These are phyloP conservation scores for Yamadazyma nakazawae DNA, from an alignment of 805 yeast species.

Conservation along the genomic window DNA sequence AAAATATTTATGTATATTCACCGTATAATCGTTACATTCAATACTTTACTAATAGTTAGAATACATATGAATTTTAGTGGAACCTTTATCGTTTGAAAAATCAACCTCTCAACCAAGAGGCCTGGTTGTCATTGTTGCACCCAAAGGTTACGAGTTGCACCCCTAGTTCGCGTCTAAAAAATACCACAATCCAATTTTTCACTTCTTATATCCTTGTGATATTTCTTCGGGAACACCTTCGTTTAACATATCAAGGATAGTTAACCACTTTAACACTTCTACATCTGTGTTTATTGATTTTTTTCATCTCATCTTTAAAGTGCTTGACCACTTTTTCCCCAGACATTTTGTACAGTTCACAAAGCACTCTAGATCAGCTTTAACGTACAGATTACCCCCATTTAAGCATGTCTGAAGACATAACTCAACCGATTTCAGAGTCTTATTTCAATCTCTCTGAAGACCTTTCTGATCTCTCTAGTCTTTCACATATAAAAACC, in stretches of 20 bases:
- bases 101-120: no score
- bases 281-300: neutral
- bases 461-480: constrained; percentile 8
- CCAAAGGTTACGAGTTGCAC: neutral
- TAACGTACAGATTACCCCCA: neutral
- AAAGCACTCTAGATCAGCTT: neutral
- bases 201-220: neutral
- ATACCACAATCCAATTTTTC: neutral
- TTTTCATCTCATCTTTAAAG: neutral
- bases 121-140: neutral
- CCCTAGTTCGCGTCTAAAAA: neutral
- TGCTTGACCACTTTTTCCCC: neutral
- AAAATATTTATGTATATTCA: no score
- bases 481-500: neutral
- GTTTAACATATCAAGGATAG: no score
- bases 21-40: no score
- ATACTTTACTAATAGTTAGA: no score
- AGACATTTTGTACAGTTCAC: neutral
- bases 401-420: constrained; percentile 14
- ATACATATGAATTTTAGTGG: no score
- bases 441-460: constrained; percentile 25
- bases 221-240: neutral
- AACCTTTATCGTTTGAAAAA: no score
- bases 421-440: constrained; percentile 27
- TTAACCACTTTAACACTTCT: no score